Evolutionary conservation across 1,139 yeast genomes (phyloP), one percentile per base, ranked within the genome.

Genomic region (Pichiaceae sp.): DNA sequence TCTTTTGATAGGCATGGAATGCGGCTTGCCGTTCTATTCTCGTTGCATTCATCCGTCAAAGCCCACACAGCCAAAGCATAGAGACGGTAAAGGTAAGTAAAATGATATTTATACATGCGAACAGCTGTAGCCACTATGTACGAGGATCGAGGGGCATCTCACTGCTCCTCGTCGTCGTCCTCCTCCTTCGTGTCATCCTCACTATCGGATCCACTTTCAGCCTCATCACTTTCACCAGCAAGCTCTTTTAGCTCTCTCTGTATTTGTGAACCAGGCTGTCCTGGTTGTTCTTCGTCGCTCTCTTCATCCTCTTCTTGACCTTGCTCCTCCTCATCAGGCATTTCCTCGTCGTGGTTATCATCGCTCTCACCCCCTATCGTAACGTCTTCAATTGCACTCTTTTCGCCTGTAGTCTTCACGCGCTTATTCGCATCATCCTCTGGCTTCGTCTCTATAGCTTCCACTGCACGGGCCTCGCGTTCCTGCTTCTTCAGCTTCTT

Each of bases 1-100:
- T 53, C 42, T 72, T 25, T 37, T 70, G 18, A 44, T 70, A 15
- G 78, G 75, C 2, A 53, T 63, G 17, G 67, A 64, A 42, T 73
- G 80, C 56, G 79, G 80, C 6, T 65, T 64, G 38, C 78, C 78
- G 1, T 56, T 55, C 32, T 58, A 56, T 39, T 23, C 32, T 2
- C 42, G 37, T 33, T 58, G 63, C 36, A 16, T 52, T 15, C 56
- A 53, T 37, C 54, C 56, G 2, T 36, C 46, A 3, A 49, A 47
- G 30, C 56, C 57, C 7, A 31, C 34, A 4, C 54, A 50, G 33
- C 55, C 45, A 21, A 23, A 32, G 17, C 14, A 23, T 16, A n/a
- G 25, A 9, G 29, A 30, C n/a, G n/a, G n/a, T n/a, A n/a, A n/a
- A n/a, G n/a, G n/a, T n/a, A n/a, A n/a, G 25, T 11, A 27, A 19